phyloP scores from a whole-genome alignment of 2,329 filamentous ascomycete genomes.

The Arthrobotrys conoides region DNA sequence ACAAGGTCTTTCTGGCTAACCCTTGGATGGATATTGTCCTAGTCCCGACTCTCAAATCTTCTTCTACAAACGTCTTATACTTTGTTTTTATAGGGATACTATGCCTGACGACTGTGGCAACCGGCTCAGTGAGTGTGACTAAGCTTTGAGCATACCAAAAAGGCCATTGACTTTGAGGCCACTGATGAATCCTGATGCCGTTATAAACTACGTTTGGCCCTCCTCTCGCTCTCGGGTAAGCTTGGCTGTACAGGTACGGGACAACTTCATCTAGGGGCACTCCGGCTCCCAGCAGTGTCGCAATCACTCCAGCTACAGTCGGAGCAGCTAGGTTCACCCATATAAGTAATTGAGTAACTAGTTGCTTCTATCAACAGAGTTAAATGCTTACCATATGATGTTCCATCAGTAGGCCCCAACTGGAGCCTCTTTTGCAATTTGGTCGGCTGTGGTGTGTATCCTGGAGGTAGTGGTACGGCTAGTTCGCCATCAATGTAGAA shows the following conservation, averaged over 20 bases:
- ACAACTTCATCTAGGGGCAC: not conserved
- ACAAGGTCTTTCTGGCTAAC: not conserved
- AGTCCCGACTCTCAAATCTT: not conserved
- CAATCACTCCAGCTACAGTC: not conserved
- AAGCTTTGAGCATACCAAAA: not conserved
- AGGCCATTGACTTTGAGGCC: slow-evolving; percentile 16
- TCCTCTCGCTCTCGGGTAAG: not conserved
- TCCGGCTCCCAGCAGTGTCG: not conserved
- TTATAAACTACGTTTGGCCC: slow-evolving; percentile 33
- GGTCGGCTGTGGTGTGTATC: not conserved
- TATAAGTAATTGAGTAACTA: not conserved
- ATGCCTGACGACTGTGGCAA: not conserved
- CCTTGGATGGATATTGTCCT: not conserved
- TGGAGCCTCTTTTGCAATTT: slow-evolving; percentile 1
- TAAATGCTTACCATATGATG: not conserved
- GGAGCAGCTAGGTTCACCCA: not conserved
- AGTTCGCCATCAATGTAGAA: not conserved
- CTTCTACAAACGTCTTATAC: not conserved
- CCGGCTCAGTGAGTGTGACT: not conserved
- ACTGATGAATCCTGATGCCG: slow-evolving; percentile 16
- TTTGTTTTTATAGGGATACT: not conserved
- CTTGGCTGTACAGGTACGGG: not conserved
- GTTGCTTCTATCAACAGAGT: not conserved
- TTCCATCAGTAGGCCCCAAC: not conserved
- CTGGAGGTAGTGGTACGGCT: not conserved